phyloP scores from a whole-genome alignment of 2,329 filamentous ascomycete genomes.

The Trichoderma brevicompactum region DNA sequence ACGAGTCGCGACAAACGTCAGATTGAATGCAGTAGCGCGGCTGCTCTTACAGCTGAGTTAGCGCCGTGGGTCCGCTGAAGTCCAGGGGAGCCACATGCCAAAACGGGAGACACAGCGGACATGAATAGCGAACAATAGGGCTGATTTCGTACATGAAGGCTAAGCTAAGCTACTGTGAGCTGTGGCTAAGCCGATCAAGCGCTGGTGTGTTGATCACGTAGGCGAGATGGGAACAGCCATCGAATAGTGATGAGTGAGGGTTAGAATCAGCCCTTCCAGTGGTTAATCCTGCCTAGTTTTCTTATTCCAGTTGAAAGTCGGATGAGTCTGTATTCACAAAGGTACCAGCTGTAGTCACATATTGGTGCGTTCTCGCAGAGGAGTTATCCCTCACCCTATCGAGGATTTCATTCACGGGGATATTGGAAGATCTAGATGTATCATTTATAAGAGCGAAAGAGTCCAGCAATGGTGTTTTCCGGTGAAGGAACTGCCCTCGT shows the following conservation, averaged over 20 bases:
- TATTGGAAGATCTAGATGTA: too few relatives aligned
- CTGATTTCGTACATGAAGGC: conserved; percentile 24
- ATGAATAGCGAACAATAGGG: conserved; percentile 23
- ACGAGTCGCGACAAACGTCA: conserved; percentile 20
- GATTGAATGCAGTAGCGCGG: conserved; percentile 22
- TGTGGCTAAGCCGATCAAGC: not conserved
- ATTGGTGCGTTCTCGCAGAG: too few relatives aligned
- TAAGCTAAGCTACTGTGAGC: not conserved
- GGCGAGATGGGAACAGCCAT: not conserved
- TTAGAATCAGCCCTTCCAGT: too few relatives aligned
- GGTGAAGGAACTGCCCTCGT: too few relatives aligned
- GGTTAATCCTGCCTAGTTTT: too few relatives aligned
- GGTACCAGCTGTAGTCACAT: too few relatives aligned
- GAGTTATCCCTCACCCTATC: too few relatives aligned
- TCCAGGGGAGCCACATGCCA: conserved; percentile 14
- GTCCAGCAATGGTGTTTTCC: too few relatives aligned
- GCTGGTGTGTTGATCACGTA: not conserved
- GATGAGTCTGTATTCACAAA: too few relatives aligned
- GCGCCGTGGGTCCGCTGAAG: conserved; percentile 18
- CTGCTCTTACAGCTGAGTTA: conserved; percentile 23
- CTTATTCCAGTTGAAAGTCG: too few relatives aligned
- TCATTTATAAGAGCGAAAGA: too few relatives aligned
- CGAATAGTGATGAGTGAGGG: not conserved
- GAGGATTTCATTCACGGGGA: too few relatives aligned
- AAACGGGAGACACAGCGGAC: not conserved